phyloP scores from a whole-genome alignment of 139 green algal genomes.

The Haematococcus lacustris region DNA sequence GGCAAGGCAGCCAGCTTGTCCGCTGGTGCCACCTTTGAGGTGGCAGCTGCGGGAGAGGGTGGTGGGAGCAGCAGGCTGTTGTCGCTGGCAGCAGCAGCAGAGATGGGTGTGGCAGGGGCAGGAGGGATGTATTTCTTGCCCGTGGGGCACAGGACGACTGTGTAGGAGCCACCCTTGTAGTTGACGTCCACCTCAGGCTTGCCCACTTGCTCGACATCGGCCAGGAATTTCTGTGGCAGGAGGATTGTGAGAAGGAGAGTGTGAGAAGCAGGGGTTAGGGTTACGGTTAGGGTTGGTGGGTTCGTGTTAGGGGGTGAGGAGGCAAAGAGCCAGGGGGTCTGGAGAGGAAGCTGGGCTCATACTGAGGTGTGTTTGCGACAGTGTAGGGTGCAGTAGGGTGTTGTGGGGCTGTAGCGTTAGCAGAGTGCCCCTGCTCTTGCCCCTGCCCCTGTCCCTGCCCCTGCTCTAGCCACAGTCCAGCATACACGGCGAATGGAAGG shows the following conservation, averaged over 20 bases:
- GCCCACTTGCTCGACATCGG: conserved; percentile 12
- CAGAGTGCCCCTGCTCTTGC: too few species aligned
- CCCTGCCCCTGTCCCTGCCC: too few species aligned
- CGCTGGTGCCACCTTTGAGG: too few species aligned
- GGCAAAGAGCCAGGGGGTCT: neutral
- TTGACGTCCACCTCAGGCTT: conserved; percentile 35
- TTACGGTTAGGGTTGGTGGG: neutral
- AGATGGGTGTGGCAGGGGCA: neutral
- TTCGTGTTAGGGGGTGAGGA: neutral
- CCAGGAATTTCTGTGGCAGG: conserved; percentile 25
- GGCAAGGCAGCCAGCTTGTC: too few species aligned
- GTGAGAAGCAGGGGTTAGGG: neutral
- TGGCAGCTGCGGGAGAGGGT: too few species aligned
- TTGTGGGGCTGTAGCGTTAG: too few species aligned
- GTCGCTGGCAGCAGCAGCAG: neutral
- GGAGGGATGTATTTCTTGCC: too few species aligned
- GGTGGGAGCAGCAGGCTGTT: too few species aligned
- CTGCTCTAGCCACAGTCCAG: too few species aligned
- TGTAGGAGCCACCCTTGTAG: conserved; percentile 37
- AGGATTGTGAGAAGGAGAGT: neutral
- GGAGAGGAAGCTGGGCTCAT: too few species aligned
- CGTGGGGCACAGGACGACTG: conserved; percentile 16
- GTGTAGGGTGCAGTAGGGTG: too few species aligned
- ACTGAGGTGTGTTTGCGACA: too few species aligned
- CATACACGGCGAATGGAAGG: neutral